phyloP scores from a whole-genome alignment of 1,284 basidiomycete species.

The Anthracocystis walkeri region DNA sequence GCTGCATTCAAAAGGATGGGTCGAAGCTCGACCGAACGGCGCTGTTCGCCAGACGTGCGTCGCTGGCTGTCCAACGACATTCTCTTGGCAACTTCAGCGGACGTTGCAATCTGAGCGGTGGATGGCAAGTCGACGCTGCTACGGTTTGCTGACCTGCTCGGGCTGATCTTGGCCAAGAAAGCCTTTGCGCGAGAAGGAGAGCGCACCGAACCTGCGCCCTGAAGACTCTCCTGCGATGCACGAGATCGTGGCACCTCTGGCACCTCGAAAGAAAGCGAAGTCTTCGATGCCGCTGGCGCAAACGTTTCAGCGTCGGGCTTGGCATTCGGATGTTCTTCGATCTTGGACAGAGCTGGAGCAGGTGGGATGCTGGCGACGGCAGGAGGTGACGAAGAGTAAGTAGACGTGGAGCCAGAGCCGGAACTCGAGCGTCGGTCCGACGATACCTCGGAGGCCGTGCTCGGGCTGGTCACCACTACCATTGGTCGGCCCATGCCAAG shows the following conservation, averaged over 20 bases:
- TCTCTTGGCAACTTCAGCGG: conserved; percentile 9
- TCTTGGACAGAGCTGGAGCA: conserved; percentile 26
- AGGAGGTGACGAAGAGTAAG: conserved; percentile 23
- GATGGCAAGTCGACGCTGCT: conserved; percentile 34
- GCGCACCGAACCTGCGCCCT: conserved; percentile 10
- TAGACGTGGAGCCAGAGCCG: not conserved
- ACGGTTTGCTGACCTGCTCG: conserved; percentile 19
- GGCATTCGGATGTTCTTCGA: conserved; percentile 25
- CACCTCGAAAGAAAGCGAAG: conserved; percentile 38
- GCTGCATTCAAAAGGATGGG: conserved; percentile 43
- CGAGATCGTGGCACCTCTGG: conserved; percentile 18
- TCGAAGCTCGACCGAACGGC: conserved; percentile 37
- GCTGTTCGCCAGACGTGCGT: conserved; percentile 32
- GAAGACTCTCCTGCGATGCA: conserved; percentile 16
- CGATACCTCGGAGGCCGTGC: conserved; percentile 43
- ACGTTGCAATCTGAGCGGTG: not conserved
- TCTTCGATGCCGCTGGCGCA: conserved; percentile 9
- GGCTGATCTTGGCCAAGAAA: conserved; percentile 41
- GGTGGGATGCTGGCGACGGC: conserved; percentile 25
- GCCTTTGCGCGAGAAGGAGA: conserved; percentile 31
- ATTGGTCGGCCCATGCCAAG: conserved; percentile 44
- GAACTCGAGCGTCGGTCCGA: conserved; percentile 18
- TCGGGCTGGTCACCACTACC: conserved; percentile 49
- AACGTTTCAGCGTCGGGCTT: conserved; percentile 4
- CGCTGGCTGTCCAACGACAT: conserved; percentile 21